A percentile compares a stretch with the other conserved stretches of the same genome.
Evolutionary conservation across 768 basidiomycete species (phyloP).

Genomic region (Calocybe gangraenosa): DNA sequence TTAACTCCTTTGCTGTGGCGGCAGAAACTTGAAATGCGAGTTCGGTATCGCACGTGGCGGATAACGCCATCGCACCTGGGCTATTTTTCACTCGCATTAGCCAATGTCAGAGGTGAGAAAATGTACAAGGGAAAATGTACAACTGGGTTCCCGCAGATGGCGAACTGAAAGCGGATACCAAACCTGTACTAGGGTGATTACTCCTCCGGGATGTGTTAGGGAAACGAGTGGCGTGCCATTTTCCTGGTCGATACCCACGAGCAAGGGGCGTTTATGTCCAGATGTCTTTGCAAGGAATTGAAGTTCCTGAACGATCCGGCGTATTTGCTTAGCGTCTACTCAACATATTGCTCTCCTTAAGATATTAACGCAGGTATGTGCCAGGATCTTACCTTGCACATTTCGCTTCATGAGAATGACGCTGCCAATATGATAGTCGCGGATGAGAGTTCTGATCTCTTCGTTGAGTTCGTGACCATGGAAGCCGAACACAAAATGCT

Average conservation of each 20-base stretch:
- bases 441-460: constrained; percentile 52
- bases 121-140: constrained; percentile 39
- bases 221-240: constrained; percentile 40
- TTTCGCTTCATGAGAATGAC: constrained; percentile 72
- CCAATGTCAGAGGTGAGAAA: not conserved
- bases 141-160: constrained; percentile 61
- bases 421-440: constrained; percentile 61
- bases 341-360: not conserved
- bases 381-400: constrained; percentile 39
- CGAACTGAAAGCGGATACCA: constrained; percentile 66
- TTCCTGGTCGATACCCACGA: constrained; percentile 74
- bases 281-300: constrained; percentile 54
- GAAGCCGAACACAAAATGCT: constrained; percentile 75
- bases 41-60: constrained; percentile 46
- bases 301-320: constrained; percentile 41
- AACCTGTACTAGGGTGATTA: constrained; percentile 32
- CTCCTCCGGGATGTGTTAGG: not conserved
- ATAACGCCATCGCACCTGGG: constrained; percentile 72
- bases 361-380: not conserved
- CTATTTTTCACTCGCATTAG: constrained; percentile 26
- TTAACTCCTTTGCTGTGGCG: constrained; percentile 54
- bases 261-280: constrained; percentile 51
- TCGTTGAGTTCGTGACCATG: constrained; percentile 50
- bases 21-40: constrained; percentile 39
- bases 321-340: constrained; percentile 49